A percentile compares a stretch with the other conserved stretches of the same genome.
Evolutionary conservation across 306 rosid species (phyloP).

Genomic region (Comarum palustre): DNA sequence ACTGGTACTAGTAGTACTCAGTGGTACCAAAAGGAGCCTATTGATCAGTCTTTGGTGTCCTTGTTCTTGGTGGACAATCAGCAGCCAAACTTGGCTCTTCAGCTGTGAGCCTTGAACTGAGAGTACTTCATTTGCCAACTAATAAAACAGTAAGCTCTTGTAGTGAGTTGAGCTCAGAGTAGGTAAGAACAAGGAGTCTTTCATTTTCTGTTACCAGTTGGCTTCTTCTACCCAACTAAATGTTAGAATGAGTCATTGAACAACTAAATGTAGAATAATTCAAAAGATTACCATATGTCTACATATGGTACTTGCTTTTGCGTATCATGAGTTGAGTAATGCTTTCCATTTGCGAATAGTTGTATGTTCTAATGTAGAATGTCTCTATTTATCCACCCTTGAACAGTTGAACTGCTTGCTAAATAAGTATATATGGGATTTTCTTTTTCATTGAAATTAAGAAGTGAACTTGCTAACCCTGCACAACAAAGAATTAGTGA

Average conservation of each 20-base stretch:
- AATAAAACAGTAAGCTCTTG: neutral
- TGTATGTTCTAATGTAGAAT: neutral
- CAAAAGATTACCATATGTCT: neutral
- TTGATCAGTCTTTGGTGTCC: conserved; percentile 6
- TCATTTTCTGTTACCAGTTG: neutral
- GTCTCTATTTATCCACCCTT: neutral
- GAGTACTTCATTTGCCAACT: neutral
- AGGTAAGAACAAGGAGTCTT: neutral
- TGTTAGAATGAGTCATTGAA: neutral
- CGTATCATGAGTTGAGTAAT: neutral
- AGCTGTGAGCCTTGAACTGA: conserved; percentile 21
- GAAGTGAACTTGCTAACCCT: neutral
- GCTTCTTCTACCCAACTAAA: neutral
- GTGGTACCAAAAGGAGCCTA: conserved; percentile 17
- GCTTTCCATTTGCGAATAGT: neutral
- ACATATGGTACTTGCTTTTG: neutral
- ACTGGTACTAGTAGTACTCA: neutral
- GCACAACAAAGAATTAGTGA: neutral
- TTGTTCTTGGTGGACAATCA: conserved; percentile 17
- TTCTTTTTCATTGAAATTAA: neutral
- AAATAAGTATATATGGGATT: too few relatives aligned
- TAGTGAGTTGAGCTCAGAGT: neutral
- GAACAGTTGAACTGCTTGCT: too few relatives aligned
- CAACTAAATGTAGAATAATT: neutral
- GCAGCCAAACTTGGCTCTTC: conserved; percentile 35